phyloP scores from a whole-genome alignment of 2,329 filamentous ascomycete genomes.

The Curvularia sp. region DNA sequence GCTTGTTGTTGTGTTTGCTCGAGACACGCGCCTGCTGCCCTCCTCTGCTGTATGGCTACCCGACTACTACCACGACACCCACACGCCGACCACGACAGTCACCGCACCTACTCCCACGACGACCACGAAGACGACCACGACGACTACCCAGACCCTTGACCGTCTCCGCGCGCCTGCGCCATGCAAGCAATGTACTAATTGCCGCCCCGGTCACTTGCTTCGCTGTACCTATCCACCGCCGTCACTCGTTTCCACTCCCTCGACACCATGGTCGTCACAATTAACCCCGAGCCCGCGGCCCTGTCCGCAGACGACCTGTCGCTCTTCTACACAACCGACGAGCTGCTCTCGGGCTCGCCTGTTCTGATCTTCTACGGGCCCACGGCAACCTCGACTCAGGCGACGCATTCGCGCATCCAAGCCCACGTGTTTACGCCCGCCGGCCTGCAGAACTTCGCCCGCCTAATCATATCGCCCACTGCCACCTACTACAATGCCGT shows the following conservation, averaged over 20 bases:
- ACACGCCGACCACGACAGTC: conserved; percentile 9
- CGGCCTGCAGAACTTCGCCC: conserved; percentile 86
- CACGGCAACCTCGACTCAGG: conserved; percentile 85
- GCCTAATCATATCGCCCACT: conserved; percentile 90
- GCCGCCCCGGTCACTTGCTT: conserved; percentile 12
- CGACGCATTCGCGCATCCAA: conserved; percentile 92
- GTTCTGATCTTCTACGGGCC: conserved; percentile 92
- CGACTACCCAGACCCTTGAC: conserved; percentile 15
- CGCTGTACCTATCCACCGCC: conserved; percentile 17
- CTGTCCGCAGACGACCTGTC: conserved; percentile 81
- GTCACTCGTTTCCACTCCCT: conserved; percentile 43
- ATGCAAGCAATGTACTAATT: conserved; percentile 32
- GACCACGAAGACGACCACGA: conserved; percentile 13
- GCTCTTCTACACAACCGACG: conserved; percentile 89
- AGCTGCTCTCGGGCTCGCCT: conserved; percentile 78
- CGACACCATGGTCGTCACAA: conserved; percentile 74
- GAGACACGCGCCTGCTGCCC: conserved; percentile 17
- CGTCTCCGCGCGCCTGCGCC: conserved; percentile 22
- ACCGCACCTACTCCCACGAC: neutral
- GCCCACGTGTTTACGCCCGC: conserved; percentile 89
- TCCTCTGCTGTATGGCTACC: conserved; percentile 13
- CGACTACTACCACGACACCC: conserved; percentile 10
- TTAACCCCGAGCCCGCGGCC: conserved; percentile 75
- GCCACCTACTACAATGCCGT: conserved; percentile 92
- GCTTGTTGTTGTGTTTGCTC: conserved; percentile 5